Conservation (phyloP, 257 asterid species). For the Fraxinus americana region DNA sequence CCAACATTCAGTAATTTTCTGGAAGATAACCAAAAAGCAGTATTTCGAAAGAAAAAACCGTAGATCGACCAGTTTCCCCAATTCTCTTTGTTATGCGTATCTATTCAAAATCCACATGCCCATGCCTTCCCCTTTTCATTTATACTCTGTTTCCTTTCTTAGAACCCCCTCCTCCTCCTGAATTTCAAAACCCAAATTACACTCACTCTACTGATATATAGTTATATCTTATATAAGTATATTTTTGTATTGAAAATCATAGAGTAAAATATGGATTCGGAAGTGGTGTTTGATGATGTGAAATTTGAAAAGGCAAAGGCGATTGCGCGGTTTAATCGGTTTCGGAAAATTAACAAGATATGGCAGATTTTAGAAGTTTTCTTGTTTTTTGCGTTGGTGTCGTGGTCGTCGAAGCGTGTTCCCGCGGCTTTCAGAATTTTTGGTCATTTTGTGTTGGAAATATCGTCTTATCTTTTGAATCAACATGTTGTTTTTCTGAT, state of each 20-base stretch:
- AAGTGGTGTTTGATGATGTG: conserved; percentile 30
- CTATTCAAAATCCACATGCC: conserved; percentile 22
- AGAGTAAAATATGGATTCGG: conserved; percentile 29
- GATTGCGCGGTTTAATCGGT: conserved; percentile 48
- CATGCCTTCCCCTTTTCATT: conserved; percentile 23
- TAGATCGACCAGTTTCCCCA: conserved; percentile 4
- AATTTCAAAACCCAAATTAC: not conserved
- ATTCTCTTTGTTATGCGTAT: conserved; percentile 28
- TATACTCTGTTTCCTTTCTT: conserved; percentile 27
- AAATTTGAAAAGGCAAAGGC: conserved; percentile 44
- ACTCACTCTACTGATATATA: not conserved
- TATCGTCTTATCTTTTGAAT: conserved; percentile 46
- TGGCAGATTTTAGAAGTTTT: conserved; percentile 51
- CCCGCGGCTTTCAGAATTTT: conserved; percentile 40
- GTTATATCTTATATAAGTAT: not conserved
- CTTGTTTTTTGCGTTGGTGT: conserved; percentile 46
- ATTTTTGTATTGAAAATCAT: not conserved
- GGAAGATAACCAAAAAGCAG: not conserved
- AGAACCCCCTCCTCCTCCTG: conserved; percentile 34
- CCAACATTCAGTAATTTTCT: conserved; percentile 1
- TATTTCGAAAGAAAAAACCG: not conserved
- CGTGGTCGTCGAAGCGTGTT: conserved; percentile 67
- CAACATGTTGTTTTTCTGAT: conserved; percentile 80
- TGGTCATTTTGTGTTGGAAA: conserved; percentile 15
- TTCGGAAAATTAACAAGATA: conserved; percentile 40